Conservation (phyloP, 208 protist genomes). For the Crithidia expoeki region DNA sequence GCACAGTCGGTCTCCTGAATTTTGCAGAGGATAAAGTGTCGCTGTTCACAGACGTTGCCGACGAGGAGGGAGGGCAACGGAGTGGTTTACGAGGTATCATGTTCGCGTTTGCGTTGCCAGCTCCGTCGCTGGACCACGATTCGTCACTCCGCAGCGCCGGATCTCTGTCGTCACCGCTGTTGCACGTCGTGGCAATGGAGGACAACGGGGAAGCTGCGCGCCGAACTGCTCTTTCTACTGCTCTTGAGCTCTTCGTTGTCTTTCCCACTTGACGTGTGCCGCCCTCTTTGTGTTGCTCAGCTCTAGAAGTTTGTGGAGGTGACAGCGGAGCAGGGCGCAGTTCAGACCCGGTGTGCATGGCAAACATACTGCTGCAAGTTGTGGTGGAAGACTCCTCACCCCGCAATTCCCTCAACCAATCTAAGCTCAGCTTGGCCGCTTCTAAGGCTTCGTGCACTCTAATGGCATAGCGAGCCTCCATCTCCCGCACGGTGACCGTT, state of each 20-base stretch:
- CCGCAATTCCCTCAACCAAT: neutral
- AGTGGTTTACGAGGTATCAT: neutral
- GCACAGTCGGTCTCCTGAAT: neutral
- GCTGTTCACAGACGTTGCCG: neutral
- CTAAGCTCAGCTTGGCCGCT: slow-evolving; percentile 11
- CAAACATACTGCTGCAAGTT: neutral
- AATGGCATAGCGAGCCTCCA: slow-evolving; percentile 18
- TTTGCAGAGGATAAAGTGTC: neutral
- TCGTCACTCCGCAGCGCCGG: neutral
- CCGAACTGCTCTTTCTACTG: too few species aligned
- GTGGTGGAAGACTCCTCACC: neutral
- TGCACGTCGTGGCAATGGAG: neutral
- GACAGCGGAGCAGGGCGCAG: neutral
- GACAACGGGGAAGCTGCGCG: neutral
- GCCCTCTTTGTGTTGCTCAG: too few species aligned
- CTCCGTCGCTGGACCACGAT: neutral
- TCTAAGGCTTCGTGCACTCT: slow-evolving; percentile 17
- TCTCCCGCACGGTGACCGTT: neutral
- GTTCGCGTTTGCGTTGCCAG: neutral
- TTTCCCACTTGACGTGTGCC: too few species aligned
- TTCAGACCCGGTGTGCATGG: neutral
- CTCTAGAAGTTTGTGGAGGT: neutral
- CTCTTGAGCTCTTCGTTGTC: too few species aligned
- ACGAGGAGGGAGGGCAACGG: neutral
- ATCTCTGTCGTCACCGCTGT: neutral